Evolutionary conservation across 768 basidiomycete genomes (phyloP).

Genomic region (Suillus discolor): DNA sequence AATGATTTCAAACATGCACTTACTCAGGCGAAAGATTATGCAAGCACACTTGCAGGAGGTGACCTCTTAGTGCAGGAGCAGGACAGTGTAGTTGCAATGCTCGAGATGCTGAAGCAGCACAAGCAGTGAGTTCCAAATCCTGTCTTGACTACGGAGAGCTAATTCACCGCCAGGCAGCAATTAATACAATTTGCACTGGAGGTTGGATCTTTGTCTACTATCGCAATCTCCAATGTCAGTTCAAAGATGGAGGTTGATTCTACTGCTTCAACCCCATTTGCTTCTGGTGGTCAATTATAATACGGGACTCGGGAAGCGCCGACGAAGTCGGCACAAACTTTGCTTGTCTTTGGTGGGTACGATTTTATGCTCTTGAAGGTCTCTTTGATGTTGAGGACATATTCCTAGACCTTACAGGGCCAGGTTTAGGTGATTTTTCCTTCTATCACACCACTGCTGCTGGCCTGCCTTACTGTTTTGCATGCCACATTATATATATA

Average conservation of each 20-base stretch:
- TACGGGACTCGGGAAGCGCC: background rate
- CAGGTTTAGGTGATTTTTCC: too few species aligned
- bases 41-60: constrained; percentile 65
- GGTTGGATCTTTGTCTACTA: constrained; percentile 37
- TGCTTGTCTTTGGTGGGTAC: background rate
- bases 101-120: constrained; percentile 61
- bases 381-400: too few species aligned
- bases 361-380: too few species aligned
- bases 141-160: background rate
- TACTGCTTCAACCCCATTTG: constrained; percentile 69
- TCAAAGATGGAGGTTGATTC: constrained; percentile 72
- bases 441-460: too few species aligned
- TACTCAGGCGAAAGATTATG: constrained; percentile 60
- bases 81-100: constrained; percentile 68
- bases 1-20: constrained; percentile 68
- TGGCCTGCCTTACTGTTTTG: too few species aligned
- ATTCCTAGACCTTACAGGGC: too few species aligned
- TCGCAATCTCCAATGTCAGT: constrained; percentile 28
- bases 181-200: constrained; percentile 53
- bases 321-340: background rate
- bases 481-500: too few species aligned
- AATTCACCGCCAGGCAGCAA: constrained; percentile 45
- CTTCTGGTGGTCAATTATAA: constrained; percentile 17
- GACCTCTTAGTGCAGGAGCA: constrained; percentile 72
- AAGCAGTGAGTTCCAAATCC: constrained; percentile 50